Evolutionary conservation across 129 eudicot genomes (phyloP), one percentile per base, ranked within the genome.

Genomic region (Tagetes erecta): DNA sequence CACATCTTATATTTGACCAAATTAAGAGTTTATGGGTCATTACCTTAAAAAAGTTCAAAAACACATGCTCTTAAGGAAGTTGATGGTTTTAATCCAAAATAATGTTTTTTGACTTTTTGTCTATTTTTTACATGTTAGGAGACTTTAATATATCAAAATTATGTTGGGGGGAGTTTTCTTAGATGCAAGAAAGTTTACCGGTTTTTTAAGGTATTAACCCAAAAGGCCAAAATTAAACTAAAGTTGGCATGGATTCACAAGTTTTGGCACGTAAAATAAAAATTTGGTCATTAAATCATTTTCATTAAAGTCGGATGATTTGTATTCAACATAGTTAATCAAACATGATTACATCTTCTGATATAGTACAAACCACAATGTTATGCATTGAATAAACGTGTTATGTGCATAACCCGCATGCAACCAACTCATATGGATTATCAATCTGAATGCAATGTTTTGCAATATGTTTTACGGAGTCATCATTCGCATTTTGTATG

Each of bases 231-330:
- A 44, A 44, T 44, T 9, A 2, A 77, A 0, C 42, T 81, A 33
- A 9, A 0, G 41, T 59, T 9, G 27, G 41, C 40, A 59, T 6
- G 5, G 14, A 59, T 8, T 10, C 41, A 59, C 65, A 59, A 59
- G 86, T 96, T 96, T 90, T 95, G 80, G 87, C 98, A 65, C 96
- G 90, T 47, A 90, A 77, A n/a, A 93, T 80, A 79, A 81, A 91
- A 20, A 92, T 90, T 30, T 82, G 86, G 4, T 92, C 91, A 64
- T 86, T 85, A 82, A 93, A 93, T 81, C 87, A 68, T 86, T 55
- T 71, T 82, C 83, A 79, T 80, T 83, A 56, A 82, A 93, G 47
- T 87, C 92, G 76, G 62, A 81, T 39, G 81, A 83, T 80, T 96
- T 92, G 92, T 71, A 73, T 60, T 47, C 27, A 64, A 57, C 46